Base-by-base conservation (phyloP, 2,329 filamentous ascomycete species). In the Ophiostoma himal-ulmi region DNA sequence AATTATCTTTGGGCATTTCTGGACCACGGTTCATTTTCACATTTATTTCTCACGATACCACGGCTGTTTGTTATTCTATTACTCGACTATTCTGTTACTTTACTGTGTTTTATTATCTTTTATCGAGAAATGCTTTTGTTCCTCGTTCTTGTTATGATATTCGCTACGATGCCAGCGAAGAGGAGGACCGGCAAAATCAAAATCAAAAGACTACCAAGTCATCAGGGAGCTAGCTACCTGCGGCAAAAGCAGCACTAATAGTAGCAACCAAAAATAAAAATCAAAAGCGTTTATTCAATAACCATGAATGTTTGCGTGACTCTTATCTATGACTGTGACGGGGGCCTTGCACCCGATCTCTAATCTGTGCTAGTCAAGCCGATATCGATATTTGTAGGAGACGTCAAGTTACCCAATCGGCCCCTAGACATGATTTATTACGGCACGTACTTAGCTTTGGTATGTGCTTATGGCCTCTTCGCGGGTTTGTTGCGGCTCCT, bases 21-120 rank as follows among this genome's bases (percentile, higher is more conserved):
- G 41, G 70, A 62, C 54, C 44, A 68, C 41, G 48, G 69, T 67
- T 39, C 36, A n/a, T 14, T 62, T 52, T 37, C 36, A 39, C 36
- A 71, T 67, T 20, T 70, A 67, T 48, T 71, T 57, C 44, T 68
- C 64, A 73, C 69, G 72, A 73, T 73, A 73, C 72, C 72, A 73
- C 57, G 69, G 70, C 64, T 69, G 68, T 66, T 57, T 67, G 30
- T 5, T 64, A 60, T 30, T 30, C 34, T 30, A 7, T 68, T 39
- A 64, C 20, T 64, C 1, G 39, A 8, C 37, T 60, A n/a, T n/a
- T n/a, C n/a, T n/a, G n/a, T n/a, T n/a, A n/a, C n/a, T n/a, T n/a
- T n/a, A n/a, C n/a, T n/a, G n/a, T n/a, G 36, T 69, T 37, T 44
- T 26, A 39, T 54, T 67, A 2, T 70, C 7, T 52, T 41, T 30